Conservation (phyloP, 768 basidiomycete species). For the Xerocomus brunneocitrinus region DNA sequence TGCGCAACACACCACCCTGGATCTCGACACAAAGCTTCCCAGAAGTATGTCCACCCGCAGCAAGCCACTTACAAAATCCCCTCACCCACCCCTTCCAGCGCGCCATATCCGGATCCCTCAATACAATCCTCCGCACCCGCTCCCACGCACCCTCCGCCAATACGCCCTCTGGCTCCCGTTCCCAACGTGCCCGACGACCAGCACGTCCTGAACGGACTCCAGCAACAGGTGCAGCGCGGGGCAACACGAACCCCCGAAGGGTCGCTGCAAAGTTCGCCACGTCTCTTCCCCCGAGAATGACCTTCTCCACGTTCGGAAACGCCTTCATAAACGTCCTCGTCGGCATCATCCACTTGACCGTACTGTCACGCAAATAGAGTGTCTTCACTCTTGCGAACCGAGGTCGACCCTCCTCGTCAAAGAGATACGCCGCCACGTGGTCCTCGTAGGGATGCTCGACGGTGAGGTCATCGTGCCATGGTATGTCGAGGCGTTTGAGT, state of each 20-base stretch:
- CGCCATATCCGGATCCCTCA: conserved; percentile 9
- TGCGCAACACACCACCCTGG: neutral
- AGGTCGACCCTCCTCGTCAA: conserved; percentile 7
- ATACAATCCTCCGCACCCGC: conserved; percentile 1
- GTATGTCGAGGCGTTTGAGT: conserved; percentile 14
- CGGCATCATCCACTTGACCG: conserved; percentile 6
- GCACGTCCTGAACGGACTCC: neutral
- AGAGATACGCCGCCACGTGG: conserved; percentile 8
- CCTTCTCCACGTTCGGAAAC: conserved; percentile 14
- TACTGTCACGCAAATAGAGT: conserved; percentile 13
- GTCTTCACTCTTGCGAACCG: conserved; percentile 9
- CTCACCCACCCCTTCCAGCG: conserved; percentile 14
- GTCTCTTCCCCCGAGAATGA: conserved; percentile 13
- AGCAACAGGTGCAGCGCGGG: too few species aligned
- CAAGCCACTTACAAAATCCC: conserved; percentile 17
- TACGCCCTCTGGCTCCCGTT: neutral
- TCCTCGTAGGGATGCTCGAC: conserved; percentile 4
- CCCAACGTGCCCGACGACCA: neutral
- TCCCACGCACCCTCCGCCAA: conserved; percentile 10
- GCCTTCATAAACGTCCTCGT: conserved; percentile 14
- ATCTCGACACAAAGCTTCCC: conserved; percentile 9
- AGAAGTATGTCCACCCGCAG: conserved; percentile 10
- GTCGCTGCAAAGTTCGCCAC: conserved; percentile 10
- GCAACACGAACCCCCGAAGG: conserved; percentile 8
- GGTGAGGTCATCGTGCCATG: conserved; percentile 15